Evolutionary conservation across 2,329 filamentous ascomycete genomes (phyloP).

Genomic region (Incumbomyces lentus): DNA sequence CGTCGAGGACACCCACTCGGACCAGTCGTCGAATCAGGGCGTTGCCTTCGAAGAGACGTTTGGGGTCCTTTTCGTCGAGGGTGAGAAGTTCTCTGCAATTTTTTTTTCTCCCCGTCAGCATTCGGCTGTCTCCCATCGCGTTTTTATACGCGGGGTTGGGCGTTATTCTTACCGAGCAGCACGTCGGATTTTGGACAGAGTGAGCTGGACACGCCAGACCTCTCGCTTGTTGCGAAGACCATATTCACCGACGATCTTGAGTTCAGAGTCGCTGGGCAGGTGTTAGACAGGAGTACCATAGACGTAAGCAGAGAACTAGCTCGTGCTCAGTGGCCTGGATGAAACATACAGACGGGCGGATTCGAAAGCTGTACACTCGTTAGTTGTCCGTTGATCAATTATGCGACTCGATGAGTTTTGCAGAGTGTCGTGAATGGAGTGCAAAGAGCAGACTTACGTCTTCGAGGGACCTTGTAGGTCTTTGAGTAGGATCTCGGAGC

Average conservation of each 20-base stretch:
- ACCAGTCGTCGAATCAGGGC: slow-evolving; percentile 99
- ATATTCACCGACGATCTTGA: slow-evolving; percentile 99
- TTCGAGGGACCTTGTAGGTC: slow-evolving; percentile 97
- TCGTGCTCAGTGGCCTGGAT: slow-evolving; percentile 88
- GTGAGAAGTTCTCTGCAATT: slow-evolving; percentile 86
- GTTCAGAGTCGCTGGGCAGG: slow-evolving; percentile 88
- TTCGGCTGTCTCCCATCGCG: not conserved
- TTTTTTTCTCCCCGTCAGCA: slow-evolving; percentile 10
- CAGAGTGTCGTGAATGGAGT: slow-evolving; percentile 7
- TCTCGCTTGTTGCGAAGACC: slow-evolving; percentile 99
- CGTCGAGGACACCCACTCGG: slow-evolving; percentile 98
- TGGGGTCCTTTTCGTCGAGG: slow-evolving; percentile 99
- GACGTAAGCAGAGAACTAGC: slow-evolving; percentile 95
- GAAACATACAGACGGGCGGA: slow-evolving; percentile 99
- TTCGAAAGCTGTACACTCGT: slow-evolving; percentile 63
- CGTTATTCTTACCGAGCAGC: slow-evolving; percentile 74
- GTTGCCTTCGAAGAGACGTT: slow-evolving; percentile 99
- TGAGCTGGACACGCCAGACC: slow-evolving; percentile 99
- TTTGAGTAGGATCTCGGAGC: slow-evolving; percentile 75
- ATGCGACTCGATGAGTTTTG: slow-evolving; percentile 9
- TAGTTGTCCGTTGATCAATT: no score
- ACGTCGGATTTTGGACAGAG: slow-evolving; percentile 99
- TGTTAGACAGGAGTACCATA: slow-evolving; percentile 61
- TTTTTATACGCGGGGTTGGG: not conserved
- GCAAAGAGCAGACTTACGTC: slow-evolving; percentile 46